phyloP scores from a whole-genome alignment of 495 filamentous ascomycete species.

The Xylaria venustula region DNA sequence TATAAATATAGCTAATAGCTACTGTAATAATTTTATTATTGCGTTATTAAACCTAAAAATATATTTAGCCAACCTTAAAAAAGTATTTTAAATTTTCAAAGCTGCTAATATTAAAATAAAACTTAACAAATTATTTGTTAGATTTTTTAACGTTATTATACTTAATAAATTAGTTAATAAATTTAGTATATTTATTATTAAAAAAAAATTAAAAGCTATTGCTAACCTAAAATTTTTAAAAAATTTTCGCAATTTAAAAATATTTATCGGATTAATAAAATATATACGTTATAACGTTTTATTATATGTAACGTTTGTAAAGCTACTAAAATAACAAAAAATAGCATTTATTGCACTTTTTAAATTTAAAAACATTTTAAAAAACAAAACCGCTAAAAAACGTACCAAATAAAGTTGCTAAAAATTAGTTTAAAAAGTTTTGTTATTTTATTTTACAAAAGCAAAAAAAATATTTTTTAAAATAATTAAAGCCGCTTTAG shows the following conservation, averaged over 20 bases:
- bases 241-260: not conserved
- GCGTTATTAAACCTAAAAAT: too few species aligned
- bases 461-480: constrained; percentile 6
- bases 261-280: not conserved
- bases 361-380: too few species aligned
- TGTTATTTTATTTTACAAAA: not conserved
- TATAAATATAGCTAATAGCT: not conserved
- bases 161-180: not conserved
- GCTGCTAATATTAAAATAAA: not conserved
- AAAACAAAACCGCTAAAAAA: too few species aligned
- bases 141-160: not conserved
- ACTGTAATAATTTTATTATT: constrained; percentile 7
- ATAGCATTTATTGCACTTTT: not conserved
- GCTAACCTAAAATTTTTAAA: not conserved
- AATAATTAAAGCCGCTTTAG: not conserved
- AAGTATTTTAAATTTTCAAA: not conserved
- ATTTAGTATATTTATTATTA: constrained; percentile 1
- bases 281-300: constrained; percentile 4
- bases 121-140: not conserved
- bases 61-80: not conserved
- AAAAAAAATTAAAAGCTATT: constrained; percentile 2
- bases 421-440: too few species aligned
- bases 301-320: not conserved
- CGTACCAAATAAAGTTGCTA: too few species aligned
- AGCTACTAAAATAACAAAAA: not conserved